A percentile compares a stretch with the other conserved stretches of the same genome.
phyloP scores from a whole-genome alignment of 257 asterid species.

The Galeopsis tetrahit region DNA sequence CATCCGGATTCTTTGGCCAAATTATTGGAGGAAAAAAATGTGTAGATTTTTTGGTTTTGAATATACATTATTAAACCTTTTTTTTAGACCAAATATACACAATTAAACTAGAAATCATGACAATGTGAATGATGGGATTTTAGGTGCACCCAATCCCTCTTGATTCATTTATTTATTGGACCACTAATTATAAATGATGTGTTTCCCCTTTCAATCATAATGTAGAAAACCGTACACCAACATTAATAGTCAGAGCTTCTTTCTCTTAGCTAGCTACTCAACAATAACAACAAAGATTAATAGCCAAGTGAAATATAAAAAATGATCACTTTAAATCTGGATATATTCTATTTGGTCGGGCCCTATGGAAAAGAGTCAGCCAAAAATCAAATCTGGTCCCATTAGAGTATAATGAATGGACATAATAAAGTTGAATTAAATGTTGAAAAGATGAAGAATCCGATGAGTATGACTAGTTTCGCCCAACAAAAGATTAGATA shows the following conservation, averaged over 20 bases:
- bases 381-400: constrained; percentile 13
- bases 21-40: no score
- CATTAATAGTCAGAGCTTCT: not conserved
- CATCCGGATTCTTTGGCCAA: no score
- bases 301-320: not conserved
- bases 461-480: constrained; percentile 26
- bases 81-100: no score
- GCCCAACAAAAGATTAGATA: constrained; percentile 23
- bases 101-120: constrained; percentile 7
- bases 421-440: not conserved
- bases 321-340: not conserved
- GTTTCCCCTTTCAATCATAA: constrained; percentile 4
- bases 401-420: constrained; percentile 23
- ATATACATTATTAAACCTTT: no score
- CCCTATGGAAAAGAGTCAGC: not conserved
- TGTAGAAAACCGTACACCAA: constrained; percentile 21
- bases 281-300: not conserved
- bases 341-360: not conserved
- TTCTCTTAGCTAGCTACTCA: not conserved
- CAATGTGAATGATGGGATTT: constrained; percentile 27
- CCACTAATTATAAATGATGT: constrained; percentile 16
- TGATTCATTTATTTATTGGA: constrained; percentile 12
- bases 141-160: constrained; percentile 31
- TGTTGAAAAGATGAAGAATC: constrained; percentile 33
- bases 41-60: no score